Percentiles rank a stretch among this genome's conserved stretches.
These are phyloP conservation scores for Trypanosoma cruzi DNA, from an alignment of 208 protist species.

Conservation along the genomic window DNA sequence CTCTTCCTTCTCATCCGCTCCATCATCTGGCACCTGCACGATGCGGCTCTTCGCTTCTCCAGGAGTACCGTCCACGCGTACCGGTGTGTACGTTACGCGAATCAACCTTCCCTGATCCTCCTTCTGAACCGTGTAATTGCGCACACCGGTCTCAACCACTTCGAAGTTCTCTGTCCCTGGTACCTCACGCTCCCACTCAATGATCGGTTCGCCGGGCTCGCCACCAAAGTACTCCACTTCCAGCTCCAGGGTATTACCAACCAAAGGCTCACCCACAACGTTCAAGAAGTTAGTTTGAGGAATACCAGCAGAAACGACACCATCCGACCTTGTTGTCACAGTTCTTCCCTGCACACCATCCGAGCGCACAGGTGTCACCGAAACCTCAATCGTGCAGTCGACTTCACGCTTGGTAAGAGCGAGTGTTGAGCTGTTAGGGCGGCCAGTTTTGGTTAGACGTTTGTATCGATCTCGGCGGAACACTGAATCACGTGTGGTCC, in stretches of 20 bases:
- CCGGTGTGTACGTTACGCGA: constrained; percentile 82
- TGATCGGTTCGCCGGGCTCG: constrained; percentile 59
- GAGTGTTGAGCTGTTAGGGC: constrained; percentile 67
- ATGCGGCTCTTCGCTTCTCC: constrained; percentile 73
- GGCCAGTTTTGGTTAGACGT: constrained; percentile 60
- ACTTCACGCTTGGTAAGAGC: constrained; percentile 78
- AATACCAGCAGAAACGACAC: constrained; percentile 47
- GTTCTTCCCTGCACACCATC: constrained; percentile 77
- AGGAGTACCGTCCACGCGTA: constrained; percentile 70
- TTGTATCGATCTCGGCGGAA: constrained; percentile 65
- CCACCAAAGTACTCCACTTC: constrained; percentile 82
- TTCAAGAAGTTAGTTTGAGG: constrained; percentile 69
- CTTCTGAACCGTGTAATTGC: constrained; percentile 58
- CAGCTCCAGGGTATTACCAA: constrained; percentile 62
- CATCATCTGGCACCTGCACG: constrained; percentile 34
- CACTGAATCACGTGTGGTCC: constrained; percentile 88
- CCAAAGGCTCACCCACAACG: constrained; percentile 63
- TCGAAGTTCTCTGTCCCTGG: constrained; percentile 61
- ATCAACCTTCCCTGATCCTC: constrained; percentile 81
- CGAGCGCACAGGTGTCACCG: constrained; percentile 79
- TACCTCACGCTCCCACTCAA: constrained; percentile 74
- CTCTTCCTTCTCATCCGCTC: constrained; percentile 18
- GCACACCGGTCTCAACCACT: constrained; percentile 46
- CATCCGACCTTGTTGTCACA: constrained; percentile 48
- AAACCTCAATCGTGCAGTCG: constrained; percentile 85